Conservation (phyloP, 2,329 filamentous ascomycete genomes). For the Diplodia sapinea region DNA sequence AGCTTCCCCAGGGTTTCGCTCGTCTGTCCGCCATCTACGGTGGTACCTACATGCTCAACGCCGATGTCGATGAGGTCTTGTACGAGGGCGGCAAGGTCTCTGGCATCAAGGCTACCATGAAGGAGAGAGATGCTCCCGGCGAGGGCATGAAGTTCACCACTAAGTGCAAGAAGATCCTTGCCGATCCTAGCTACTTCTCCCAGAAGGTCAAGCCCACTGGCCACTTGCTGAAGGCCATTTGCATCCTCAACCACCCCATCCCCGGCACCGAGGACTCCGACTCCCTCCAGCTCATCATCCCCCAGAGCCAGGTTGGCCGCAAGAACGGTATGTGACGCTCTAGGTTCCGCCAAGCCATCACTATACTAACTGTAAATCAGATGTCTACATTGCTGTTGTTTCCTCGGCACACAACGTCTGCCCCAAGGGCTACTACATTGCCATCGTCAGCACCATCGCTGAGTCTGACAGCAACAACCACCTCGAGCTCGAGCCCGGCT, state of each 20-base stretch:
- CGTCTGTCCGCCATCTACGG: slow-evolving; percentile 98
- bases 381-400: slow-evolving; percentile 96
- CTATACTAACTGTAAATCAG: slow-evolving; percentile 52
- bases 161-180: slow-evolving; percentile 93
- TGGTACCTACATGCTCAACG: slow-evolving; percentile 99
- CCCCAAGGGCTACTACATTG: slow-evolving; percentile 98
- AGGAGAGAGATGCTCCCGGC: slow-evolving; percentile 75
- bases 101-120: slow-evolving; percentile 98
- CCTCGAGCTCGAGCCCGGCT: slow-evolving; percentile 87
- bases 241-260: slow-evolving; percentile 94
- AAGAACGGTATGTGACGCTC: slow-evolving; percentile 75
- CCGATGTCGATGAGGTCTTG: slow-evolving; percentile 84
- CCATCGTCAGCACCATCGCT: slow-evolving; percentile 96
- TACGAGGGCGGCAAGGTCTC: slow-evolving; percentile 86
- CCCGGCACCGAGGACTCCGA: slow-evolving; percentile 87
- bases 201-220: slow-evolving; percentile 85
- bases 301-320: slow-evolving; percentile 93
- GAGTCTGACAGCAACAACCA: slow-evolving; percentile 93
- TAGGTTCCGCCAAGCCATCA: no score
- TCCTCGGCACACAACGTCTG: slow-evolving; percentile 97
- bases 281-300: slow-evolving; percentile 94
- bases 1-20: slow-evolving; percentile 96
- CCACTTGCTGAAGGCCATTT: slow-evolving; percentile 94
- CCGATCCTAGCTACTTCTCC: slow-evolving; percentile 96
- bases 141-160: slow-evolving; percentile 90